Percentiles rank a stretch among this genome's conserved stretches.
Conservation (phyloP, 768 basidiomycete genomes). For the Agaricus blazei region DNA sequence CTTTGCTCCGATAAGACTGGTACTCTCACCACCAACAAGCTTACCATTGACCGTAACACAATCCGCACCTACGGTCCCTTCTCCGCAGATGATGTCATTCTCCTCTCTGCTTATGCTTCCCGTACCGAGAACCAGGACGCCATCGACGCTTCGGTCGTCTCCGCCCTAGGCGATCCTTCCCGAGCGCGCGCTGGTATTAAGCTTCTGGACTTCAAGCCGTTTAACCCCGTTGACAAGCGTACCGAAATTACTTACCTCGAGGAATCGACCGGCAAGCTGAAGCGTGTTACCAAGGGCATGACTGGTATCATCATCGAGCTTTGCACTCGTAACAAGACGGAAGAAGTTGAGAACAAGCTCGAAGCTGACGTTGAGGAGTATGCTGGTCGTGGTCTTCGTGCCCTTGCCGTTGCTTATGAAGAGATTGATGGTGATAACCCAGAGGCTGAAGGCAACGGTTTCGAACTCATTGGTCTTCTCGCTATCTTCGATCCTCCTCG, state of each 20-base stretch:
- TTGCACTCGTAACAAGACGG: slow-evolving; percentile 95
- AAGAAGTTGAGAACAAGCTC: slow-evolving; percentile 83
- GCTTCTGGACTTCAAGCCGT: slow-evolving; percentile 97
- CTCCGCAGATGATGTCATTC: slow-evolving; percentile 85
- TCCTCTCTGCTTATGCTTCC: slow-evolving; percentile 92
- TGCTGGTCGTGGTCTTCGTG: slow-evolving; percentile 93
- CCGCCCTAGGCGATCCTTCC: slow-evolving; percentile 62
- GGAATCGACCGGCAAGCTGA: slow-evolving; percentile 86
- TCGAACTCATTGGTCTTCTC: slow-evolving; percentile 95
- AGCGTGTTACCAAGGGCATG: slow-evolving; percentile 99
- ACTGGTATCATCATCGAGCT: slow-evolving; percentile 97
- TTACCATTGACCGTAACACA: slow-evolving; percentile 91
- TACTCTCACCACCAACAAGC: slow-evolving; percentile 98
- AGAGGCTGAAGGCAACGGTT: slow-evolving; percentile 90
- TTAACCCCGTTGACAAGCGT: slow-evolving; percentile 99
- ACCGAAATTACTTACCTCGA: slow-evolving; percentile 98
- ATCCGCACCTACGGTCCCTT: slow-evolving; percentile 89
- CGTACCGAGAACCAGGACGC: slow-evolving; percentile 99
- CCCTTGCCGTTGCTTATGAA: slow-evolving; percentile 94
- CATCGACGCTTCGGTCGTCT: slow-evolving; percentile 86
- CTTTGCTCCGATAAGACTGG: slow-evolving; percentile 99
- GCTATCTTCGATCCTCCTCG: slow-evolving; percentile 98
- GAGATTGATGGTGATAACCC: slow-evolving; percentile 80
- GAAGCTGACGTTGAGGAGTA: slow-evolving; percentile 96
- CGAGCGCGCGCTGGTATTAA: slow-evolving; percentile 90